Percentiles rank a stretch among this genome's conserved stretches.
phyloP scores from a whole-genome alignment of 331 rosid genomes.

The Ulmus americana region DNA sequence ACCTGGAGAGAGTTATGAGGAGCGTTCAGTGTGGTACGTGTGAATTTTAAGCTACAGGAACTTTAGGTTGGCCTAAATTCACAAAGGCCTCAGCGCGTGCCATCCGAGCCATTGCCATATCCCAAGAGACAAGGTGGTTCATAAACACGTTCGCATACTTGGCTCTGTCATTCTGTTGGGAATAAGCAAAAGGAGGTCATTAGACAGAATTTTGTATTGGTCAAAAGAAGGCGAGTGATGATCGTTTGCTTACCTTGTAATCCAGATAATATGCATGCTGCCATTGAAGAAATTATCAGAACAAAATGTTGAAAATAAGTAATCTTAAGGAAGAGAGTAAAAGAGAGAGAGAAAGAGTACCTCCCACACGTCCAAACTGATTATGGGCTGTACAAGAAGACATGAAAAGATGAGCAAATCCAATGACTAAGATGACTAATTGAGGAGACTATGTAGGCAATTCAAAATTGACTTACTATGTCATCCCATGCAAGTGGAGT shows the following conservation, averaged over 20 bases:
- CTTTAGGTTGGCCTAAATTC: conserved; percentile 78
- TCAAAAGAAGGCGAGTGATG: conserved; percentile 6
- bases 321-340: not conserved
- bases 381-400: conserved; percentile 67
- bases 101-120: conserved; percentile 58
- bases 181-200: conserved; percentile 14
- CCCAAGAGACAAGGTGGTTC: conserved; percentile 90
- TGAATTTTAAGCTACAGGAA: conserved; percentile 52
- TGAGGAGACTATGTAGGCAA: conserved; percentile 11
- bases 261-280: conserved; percentile 96
- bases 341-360: conserved; percentile 38
- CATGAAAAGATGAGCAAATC: conserved; percentile 25
- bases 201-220: not conserved
- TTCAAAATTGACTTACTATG: conserved; percentile 49
- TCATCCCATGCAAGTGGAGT: conserved; percentile 82
- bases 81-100: conserved; percentile 66
- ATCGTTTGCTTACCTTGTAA: conserved; percentile 57
- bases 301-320: not conserved
- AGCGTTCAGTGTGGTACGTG: not conserved
- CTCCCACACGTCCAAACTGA: conserved; percentile 97
- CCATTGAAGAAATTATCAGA: conserved; percentile 26
- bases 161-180: conserved; percentile 71
- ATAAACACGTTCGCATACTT: conserved; percentile 63
- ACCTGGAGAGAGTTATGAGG: too few relatives aligned
- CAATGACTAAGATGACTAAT: conserved; percentile 17